Evolutionary conservation across 2,329 filamentous ascomycete genomes (phyloP), one percentile per base, ranked within the genome.

Genomic region (Dothiorella sarmentorum): DNA sequence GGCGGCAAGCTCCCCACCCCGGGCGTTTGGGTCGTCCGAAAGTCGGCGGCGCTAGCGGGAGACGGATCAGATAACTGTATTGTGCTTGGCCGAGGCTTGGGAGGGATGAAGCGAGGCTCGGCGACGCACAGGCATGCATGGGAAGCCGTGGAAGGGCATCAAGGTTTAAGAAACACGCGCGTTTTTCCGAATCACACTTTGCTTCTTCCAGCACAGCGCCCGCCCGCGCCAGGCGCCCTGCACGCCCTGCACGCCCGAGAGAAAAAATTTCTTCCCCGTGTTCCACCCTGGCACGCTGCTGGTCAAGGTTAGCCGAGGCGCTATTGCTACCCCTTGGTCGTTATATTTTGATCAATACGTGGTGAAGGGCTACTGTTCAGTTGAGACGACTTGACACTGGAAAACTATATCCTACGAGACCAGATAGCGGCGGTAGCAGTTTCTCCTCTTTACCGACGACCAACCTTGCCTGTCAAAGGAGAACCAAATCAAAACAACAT

Each of bases 21-120:
- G 4, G 47, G 20, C 22, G 31, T 22, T 24, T 24, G 29, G 18
- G 7, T 9, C 10, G 33, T 52, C 49, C 49, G 49, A 53, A 40
- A 42, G 17, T 53, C 49, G 49, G 49, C 49, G 49, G 15, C 24
- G 33, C 31, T 37, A 17, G 47, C 35, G 49, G 49, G 24, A 27
- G 33, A 53, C 49, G 49, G 49, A 53, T 53, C 49, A 53, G 49
- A 53, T 53, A 53, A 53, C 45, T 51, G 45, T 51, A 51, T 37
- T 26, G 24, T 22, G 35, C 33, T 27, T 53, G 49, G 49, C 17
- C n/a, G 35, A 20, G 33, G 27, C 49, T 53, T 42, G 35, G 47
- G 22, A 15, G 49, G 49, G n/a, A n/a, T 35, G 33, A 53, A 53
- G 49, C 49, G 49, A 53, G 35, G 15, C 49, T 53, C 22, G 49